phyloP scores from a whole-genome alignment of 768 basidiomycete species.

The Cubamyces sp. region DNA sequence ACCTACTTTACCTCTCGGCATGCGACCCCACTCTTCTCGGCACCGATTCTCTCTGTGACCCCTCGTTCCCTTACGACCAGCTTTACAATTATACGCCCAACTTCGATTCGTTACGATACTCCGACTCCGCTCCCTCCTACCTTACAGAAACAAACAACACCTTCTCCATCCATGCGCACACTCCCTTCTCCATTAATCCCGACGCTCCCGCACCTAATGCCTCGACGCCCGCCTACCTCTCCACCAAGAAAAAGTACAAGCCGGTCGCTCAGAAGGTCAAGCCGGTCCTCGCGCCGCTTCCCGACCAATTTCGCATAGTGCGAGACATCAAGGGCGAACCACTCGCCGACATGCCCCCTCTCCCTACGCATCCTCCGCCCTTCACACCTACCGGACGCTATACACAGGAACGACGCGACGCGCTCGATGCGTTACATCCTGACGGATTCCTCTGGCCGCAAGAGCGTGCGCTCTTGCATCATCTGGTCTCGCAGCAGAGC shows the following conservation, averaged over 20 bases:
- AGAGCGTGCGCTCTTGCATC: conserved; percentile 38
- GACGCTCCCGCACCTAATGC: too few species aligned
- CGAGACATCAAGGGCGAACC: conserved; percentile 25
- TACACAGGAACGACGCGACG: conserved; percentile 22
- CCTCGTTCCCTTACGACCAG: conserved; percentile 6
- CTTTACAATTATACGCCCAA: not conserved
- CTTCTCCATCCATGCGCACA: conserved; percentile 4
- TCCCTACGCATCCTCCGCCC: conserved; percentile 18
- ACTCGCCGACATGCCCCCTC: conserved; percentile 13
- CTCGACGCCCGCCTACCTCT: not conserved
- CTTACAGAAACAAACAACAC: not conserved
- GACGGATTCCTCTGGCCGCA: conserved; percentile 38
- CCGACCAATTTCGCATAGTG: conserved; percentile 27
- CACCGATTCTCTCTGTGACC: conserved; percentile 10
- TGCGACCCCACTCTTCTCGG: conserved; percentile 5
- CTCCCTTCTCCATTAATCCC: too few species aligned
- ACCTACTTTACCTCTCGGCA: conserved; percentile 10
- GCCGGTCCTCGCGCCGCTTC: conserved; percentile 27
- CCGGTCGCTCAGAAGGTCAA: conserved; percentile 25
- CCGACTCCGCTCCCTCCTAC: not conserved
- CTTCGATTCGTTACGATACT: not conserved
- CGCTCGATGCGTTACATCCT: conserved; percentile 16
- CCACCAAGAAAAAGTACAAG: conserved; percentile 30
- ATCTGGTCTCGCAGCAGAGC: conserved; percentile 33
- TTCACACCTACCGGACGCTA: conserved; percentile 18